Evolutionary conservation across 164 flowering plant species (phyloP).

Genomic region (Magnolia sinica): DNA sequence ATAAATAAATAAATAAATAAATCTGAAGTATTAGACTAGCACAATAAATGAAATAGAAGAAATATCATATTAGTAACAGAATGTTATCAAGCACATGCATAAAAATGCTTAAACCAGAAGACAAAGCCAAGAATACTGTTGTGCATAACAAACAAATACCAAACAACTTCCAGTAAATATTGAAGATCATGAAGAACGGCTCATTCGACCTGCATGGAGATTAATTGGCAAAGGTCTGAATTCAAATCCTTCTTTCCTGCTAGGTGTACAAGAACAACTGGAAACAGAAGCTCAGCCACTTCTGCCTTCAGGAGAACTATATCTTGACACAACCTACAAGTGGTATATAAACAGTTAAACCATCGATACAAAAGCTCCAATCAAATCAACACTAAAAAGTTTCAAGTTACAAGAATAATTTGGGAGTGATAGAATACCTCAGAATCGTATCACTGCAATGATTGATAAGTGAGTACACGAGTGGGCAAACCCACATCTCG

Average conservation of each 20-base stretch:
- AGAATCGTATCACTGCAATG: slow-evolving; percentile 63
- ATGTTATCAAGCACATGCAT: too few species aligned
- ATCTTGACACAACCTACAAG: slow-evolving; percentile 83
- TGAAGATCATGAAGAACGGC: background rate
- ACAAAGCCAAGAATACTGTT: background rate
- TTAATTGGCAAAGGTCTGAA: slow-evolving; percentile 46
- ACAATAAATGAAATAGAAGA: too few species aligned
- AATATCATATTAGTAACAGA: too few species aligned
- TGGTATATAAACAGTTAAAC: background rate
- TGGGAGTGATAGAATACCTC: slow-evolving; percentile 38
- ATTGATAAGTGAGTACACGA: slow-evolving; percentile 62
- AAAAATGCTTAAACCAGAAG: background rate
- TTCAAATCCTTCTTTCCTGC: slow-evolving; percentile 53
- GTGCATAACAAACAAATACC: background rate
- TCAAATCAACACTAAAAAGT: background rate
- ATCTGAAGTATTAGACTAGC: background rate
- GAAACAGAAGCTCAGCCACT: slow-evolving; percentile 84
- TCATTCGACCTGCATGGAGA: slow-evolving; percentile 65
- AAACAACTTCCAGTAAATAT: background rate
- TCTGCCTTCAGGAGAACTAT: slow-evolving; percentile 79
- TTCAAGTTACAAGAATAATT: background rate
- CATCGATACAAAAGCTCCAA: background rate
- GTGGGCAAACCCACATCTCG: slow-evolving; percentile 85
- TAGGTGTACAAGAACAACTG: slow-evolving; percentile 63
- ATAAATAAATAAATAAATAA: too few species aligned